These are phyloP conservation scores for Penicillium paxilli DNA, from an alignment of 495 filamentous ascomycete species.

Conservation along the genomic window DNA sequence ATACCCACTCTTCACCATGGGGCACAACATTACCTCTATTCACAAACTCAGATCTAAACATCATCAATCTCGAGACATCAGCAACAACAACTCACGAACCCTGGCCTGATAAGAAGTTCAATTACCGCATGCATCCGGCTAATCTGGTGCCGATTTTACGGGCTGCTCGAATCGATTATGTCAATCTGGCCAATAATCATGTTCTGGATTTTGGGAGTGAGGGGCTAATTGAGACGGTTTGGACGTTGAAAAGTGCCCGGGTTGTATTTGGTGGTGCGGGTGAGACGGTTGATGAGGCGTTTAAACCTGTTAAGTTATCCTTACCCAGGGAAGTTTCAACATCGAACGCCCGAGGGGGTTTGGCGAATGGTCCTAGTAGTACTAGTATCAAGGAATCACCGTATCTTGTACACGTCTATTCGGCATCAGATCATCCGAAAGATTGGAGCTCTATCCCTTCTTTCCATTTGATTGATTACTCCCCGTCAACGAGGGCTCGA, in stretches of 20 bases:
- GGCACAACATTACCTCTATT: slow-evolving; percentile 35
- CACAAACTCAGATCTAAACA: slow-evolving; percentile 26
- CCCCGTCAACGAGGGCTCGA: slow-evolving; percentile 11
- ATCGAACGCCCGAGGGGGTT: not conserved
- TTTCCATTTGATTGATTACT: slow-evolving; percentile 39
- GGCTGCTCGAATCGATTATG: slow-evolving; percentile 33
- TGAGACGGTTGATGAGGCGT: slow-evolving; percentile 26
- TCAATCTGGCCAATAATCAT: slow-evolving; percentile 42
- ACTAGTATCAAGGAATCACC: too few relatives aligned
- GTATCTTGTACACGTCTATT: slow-evolving; percentile 26
- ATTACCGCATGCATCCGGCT: slow-evolving; percentile 44
- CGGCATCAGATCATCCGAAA: slow-evolving; percentile 27
- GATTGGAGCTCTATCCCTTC: slow-evolving; percentile 20
- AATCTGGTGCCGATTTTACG: slow-evolving; percentile 31
- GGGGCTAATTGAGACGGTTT: slow-evolving; percentile 35
- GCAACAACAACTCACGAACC: slow-evolving; percentile 28
- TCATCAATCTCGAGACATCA: slow-evolving; percentile 48
- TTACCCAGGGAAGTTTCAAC: not conserved
- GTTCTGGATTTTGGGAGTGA: slow-evolving; percentile 35
- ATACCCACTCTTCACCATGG: slow-evolving; percentile 33
- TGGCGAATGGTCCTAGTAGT: not conserved
- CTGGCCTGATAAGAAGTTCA: slow-evolving; percentile 44
- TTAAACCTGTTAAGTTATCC: slow-evolving; percentile 9
- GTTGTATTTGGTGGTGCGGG: slow-evolving; percentile 31
- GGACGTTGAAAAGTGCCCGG: slow-evolving; percentile 20